Evolutionary conservation across 345 rosid species (phyloP).

Genomic region (Hypericum perforatum): DNA sequence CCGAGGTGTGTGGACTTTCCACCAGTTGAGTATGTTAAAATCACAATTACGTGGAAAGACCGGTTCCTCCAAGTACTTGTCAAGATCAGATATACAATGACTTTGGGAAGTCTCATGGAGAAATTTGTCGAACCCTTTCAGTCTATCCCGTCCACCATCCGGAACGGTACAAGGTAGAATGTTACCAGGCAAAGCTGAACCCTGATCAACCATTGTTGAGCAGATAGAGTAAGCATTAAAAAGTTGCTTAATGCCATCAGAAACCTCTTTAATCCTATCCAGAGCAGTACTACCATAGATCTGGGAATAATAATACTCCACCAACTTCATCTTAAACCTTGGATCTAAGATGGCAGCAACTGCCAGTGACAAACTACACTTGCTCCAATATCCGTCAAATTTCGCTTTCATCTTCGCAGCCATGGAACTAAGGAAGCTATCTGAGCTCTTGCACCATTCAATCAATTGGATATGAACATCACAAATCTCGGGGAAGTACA

Average conservation of each 20-base stretch:
- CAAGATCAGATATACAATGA: constrained; percentile 63
- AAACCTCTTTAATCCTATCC: constrained; percentile 74
- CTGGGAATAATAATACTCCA: constrained; percentile 87
- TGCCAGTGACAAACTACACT: constrained; percentile 80
- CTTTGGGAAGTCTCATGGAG: constrained; percentile 77
- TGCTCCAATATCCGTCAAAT: constrained; percentile 81
- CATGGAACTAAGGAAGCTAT: constrained; percentile 50
- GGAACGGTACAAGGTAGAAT: constrained; percentile 45
- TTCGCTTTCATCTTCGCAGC: constrained; percentile 70
- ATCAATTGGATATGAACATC: constrained; percentile 74
- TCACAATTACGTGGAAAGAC: constrained; percentile 75
- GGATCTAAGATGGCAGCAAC: constrained; percentile 89
- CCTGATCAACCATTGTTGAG: constrained; percentile 63
- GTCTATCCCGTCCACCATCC: constrained; percentile 51
- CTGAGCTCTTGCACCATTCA: constrained; percentile 81
- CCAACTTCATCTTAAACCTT: constrained; percentile 85
- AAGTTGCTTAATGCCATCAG: constrained; percentile 71
- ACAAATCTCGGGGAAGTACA: constrained; percentile 80
- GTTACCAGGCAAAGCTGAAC: constrained; percentile 65
- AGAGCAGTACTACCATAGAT: constrained; percentile 85
- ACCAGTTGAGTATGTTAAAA: constrained; percentile 80
- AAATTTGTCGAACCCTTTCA: constrained; percentile 84
- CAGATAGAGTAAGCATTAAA: constrained; percentile 73
- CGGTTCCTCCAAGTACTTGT: constrained; percentile 83
- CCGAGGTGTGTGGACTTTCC: constrained; percentile 96